Percentiles rank a stretch among this genome's conserved stretches.
Evolutionary conservation across 1,139 yeast species (phyloP).

Genomic region (Sugiyamaella castrensis): DNA sequence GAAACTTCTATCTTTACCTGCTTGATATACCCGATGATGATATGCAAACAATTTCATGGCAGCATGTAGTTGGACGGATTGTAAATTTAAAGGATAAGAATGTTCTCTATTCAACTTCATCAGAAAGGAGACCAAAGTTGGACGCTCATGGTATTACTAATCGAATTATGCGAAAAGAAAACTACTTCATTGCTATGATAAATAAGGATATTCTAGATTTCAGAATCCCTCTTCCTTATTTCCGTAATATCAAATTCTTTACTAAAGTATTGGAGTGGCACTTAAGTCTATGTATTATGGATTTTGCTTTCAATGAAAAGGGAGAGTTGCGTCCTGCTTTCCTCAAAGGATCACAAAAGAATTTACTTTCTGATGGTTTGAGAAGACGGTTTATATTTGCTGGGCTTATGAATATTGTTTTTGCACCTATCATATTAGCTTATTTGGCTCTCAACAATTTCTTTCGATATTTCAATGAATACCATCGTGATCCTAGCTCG

Average conservation of each 20-base stretch:
- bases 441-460: slow-evolving; percentile 82
- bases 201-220: slow-evolving; percentile 74
- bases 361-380: slow-evolving; percentile 64
- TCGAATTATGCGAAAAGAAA: slow-evolving; percentile 91
- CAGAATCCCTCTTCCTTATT: slow-evolving; percentile 51
- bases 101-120: slow-evolving; percentile 53
- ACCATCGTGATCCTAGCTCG: slow-evolving; percentile 81
- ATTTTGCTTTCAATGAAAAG: slow-evolving; percentile 75
- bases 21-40: slow-evolving; percentile 74
- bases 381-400: slow-evolving; percentile 80
- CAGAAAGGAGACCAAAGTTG: slow-evolving; percentile 63
- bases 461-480: slow-evolving; percentile 89
- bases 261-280: slow-evolving; percentile 96
- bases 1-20: slow-evolving; percentile 62
- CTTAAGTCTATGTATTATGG: slow-evolving; percentile 79
- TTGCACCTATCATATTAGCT: slow-evolving; percentile 82
- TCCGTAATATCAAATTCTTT: slow-evolving; percentile 43
- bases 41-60: slow-evolving; percentile 92
- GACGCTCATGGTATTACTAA: slow-evolving; percentile 95
- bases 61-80: slow-evolving; percentile 73
- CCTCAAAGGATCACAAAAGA: slow-evolving; percentile 68
- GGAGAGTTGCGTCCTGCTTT: slow-evolving; percentile 81
- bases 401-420: slow-evolving; percentile 73
- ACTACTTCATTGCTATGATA: slow-evolving; percentile 84
- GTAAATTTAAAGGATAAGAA: slow-evolving; percentile 77